Base-by-base conservation (phyloP, 768 basidiomycete species). In the Trametes maxima region DNA sequence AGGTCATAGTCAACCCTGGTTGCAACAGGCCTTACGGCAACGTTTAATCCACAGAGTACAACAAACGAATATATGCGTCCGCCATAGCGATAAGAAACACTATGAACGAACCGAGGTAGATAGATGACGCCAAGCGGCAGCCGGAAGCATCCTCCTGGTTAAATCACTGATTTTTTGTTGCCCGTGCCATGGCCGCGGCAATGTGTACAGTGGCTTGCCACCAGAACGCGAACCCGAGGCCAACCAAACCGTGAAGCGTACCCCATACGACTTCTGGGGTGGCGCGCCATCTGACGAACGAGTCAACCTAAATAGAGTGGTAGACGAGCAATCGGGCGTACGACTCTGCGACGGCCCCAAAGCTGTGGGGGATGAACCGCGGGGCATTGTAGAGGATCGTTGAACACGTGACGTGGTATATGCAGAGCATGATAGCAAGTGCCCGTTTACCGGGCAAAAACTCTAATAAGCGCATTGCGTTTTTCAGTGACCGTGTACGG, bases 371-470 rank as follows among this genome's bases (percentile, higher is more conserved):
- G 57, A 94, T 89, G 72, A 94, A 90, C 33, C 92, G 82, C 0
- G 91, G 90, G 1, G 89, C 79, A 60, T 89, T 85, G 71, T 82
- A 88, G 50, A 94, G 82, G 50, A 92, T 74, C 2, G 90, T 92
- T 0, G 91, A 90, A 51, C 80, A 80, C 35, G 87, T 73, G 59
- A 79, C 85, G 72, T 94, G 92, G 72, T 94, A 94, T 14, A 92
- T 67, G 63, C 87, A 86, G 2, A 94, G 81, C 11, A 79, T 85
- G 28, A 94, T 86, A 2, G 89, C 92, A 10, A 94, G 73, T 0
- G 90, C 92, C 16, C 92, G 85, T 76, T 94, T 94, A 12, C 91
- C 91, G 0, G 92, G 92, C 2, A 94, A 76, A 73, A 90, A 92
- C 66, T 94, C 92, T 90, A 63, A 19, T 13, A 45, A 8, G 5